Evolutionary conservation across 2,329 filamentous ascomycete genomes (phyloP).

Genomic region (Ophiosphaerella korrae): DNA sequence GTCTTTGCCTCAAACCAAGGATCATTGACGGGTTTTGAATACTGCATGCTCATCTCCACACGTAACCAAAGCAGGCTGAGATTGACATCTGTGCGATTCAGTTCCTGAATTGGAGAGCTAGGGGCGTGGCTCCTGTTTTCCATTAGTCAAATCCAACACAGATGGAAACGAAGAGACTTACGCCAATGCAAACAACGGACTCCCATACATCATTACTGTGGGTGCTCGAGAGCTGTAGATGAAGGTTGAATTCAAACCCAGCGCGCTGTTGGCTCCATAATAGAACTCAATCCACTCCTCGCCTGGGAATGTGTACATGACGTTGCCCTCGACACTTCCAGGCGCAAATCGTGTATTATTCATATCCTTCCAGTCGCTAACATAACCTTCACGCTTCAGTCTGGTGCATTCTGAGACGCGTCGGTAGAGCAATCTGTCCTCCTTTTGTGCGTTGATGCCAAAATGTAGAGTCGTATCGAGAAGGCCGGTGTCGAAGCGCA

Average conservation of each 20-base stretch:
- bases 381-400: background rate
- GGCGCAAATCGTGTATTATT: background rate
- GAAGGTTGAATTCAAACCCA: background rate
- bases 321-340: background rate
- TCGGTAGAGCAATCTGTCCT: background rate
- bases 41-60: background rate
- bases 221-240: background rate
- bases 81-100: background rate
- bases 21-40: background rate
- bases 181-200: background rate
- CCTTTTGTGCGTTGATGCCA: background rate
- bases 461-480: background rate
- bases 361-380: background rate
- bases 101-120: background rate
- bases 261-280: background rate
- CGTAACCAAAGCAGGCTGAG: background rate
- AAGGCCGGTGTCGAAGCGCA: slow-evolving; percentile 1
- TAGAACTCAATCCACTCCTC: background rate
- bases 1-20: background rate
- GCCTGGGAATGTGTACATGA: background rate
- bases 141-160: background rate
- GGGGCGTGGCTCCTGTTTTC: background rate
- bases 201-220: background rate
- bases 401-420: background rate
- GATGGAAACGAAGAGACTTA: slow-evolving; percentile 31